A percentile compares a stretch with the other conserved stretches of the same genome.
phyloP scores from a whole-genome alignment of 2,329 filamentous ascomycete genomes.

The Fusarium virguliforme region DNA sequence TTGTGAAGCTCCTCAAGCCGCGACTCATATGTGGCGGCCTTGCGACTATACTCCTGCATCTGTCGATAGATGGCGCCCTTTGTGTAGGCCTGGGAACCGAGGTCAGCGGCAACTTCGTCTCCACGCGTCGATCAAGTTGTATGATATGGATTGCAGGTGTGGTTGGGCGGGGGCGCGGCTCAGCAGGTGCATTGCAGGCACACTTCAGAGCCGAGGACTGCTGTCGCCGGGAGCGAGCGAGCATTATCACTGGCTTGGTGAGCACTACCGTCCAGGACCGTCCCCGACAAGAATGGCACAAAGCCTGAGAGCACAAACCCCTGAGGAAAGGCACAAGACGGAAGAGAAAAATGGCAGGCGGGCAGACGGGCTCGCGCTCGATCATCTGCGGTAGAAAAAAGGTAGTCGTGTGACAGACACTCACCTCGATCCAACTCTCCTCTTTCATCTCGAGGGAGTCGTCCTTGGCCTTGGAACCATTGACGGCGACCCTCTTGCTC shows the following conservation, averaged over 20 bases:
- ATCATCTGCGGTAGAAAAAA: constrained; percentile 42
- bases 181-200: constrained; percentile 43
- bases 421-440: constrained; percentile 76
- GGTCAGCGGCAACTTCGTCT: constrained; percentile 48
- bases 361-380: constrained; percentile 33
- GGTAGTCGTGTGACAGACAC: constrained; percentile 66
- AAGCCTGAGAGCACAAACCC: constrained; percentile 39
- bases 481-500: constrained; percentile 91
- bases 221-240: constrained; percentile 53
- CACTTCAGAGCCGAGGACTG: constrained; percentile 52
- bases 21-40: constrained; percentile 85
- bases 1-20: constrained; percentile 87
- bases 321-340: constrained; percentile 30
- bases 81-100: constrained; percentile 57
- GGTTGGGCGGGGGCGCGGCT: constrained; percentile 41
- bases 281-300: constrained; percentile 50
- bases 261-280: constrained; percentile 56
- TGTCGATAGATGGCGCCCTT: constrained; percentile 98
- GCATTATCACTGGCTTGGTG: constrained; percentile 58
- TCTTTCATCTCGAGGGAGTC: constrained; percentile 71
- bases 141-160: constrained; percentile 34
- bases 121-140: constrained; percentile 44
- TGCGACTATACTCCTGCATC: constrained; percentile 98
- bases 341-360: constrained; percentile 24
- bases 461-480: constrained; percentile 77